These are phyloP conservation scores for Limonium bicolor DNA, from an alignment of 148 eudicot genomes.

Conservation along the genomic window DNA sequence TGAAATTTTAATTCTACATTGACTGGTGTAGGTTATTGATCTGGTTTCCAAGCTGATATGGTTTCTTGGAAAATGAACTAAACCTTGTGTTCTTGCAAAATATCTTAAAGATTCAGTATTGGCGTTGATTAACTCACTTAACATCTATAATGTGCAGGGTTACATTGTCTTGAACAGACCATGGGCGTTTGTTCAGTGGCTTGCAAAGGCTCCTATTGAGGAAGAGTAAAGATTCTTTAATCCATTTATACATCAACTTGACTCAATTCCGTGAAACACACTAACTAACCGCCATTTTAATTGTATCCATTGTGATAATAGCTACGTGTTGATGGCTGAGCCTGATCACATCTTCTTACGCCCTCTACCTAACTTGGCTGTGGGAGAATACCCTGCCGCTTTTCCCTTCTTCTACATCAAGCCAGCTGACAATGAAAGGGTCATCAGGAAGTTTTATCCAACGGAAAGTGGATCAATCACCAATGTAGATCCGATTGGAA, in stretches of 20 bases:
- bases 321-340: slow-evolving; percentile 93
- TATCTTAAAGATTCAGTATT: no score
- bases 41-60: no score
- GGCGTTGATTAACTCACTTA: no score
- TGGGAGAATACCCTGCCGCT: slow-evolving; percentile 70
- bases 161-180: slow-evolving; percentile 79
- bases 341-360: slow-evolving; percentile 85
- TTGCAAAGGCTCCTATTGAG: slow-evolving; percentile 52
- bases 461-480: slow-evolving; percentile 73
- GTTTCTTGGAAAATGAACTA: no score
- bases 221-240: slow-evolving; percentile 34
- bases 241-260: not conserved
- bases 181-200: slow-evolving; percentile 97
- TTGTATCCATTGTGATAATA: no score
- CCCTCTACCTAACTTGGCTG: slow-evolving; percentile 87
- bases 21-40: no score
- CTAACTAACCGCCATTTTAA: no score
- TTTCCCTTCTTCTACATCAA: slow-evolving; percentile 91
- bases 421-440: slow-evolving; percentile 59
- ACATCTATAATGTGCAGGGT: slow-evolving; percentile 40
- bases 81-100: no score
- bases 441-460: slow-evolving; percentile 64
- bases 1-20: no score
- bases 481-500: slow-evolving; percentile 87
- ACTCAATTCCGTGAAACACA: no score